Evolutionary conservation across 176 grass and related monocot genomes (phyloP), one percentile per base, ranked within the genome.

Genomic region (Triticum urartu): DNA sequence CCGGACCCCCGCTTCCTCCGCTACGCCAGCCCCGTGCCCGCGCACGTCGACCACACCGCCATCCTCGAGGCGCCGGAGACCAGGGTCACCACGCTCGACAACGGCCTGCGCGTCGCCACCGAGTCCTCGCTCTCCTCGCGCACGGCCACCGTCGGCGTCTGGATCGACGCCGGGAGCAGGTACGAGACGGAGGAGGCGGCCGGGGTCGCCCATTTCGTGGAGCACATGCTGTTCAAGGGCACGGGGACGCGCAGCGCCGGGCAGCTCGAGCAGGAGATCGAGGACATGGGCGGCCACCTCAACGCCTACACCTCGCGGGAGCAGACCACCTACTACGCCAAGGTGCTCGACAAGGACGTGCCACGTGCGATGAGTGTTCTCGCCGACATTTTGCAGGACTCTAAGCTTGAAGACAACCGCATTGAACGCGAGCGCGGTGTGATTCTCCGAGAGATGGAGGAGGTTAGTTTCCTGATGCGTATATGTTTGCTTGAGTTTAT

Each of bases 191-290:
- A 99, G 36, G 72, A 90, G 34, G 86, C 90, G 2, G 90, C 88
- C n/a, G 97, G 97, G 78, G 93, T 95, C n/a, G 97, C 97, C n/a
- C 97, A 99, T 78, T 99, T 99, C 85, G 60, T 99, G 9, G 97
- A 99, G 92, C 97, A 99, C 87, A 99, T 99, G 97, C 90, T 99
- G 50, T 99, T 99, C 87, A 99, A 96, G 82, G 97, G 97, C 34
- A 99, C 97, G 2, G 90, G 81, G 10, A 79, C 69, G 5, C 94
- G 94, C 45, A 88, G 88, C 21, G 90, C 91, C 0, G 86, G 76
- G 9, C 94, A 94, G 47, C 89, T 99, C 42, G 97, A 99, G 89
- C 85, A 91, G 90, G 97, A 99, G 90, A 96, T 99, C 83, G 97
- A 96, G 90, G 79, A 99, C 83, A 99, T 99, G 77, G 97, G 97